Conservation (phyloP, 306 rosid genomes). For the Sechiopsis laciniata region DNA sequence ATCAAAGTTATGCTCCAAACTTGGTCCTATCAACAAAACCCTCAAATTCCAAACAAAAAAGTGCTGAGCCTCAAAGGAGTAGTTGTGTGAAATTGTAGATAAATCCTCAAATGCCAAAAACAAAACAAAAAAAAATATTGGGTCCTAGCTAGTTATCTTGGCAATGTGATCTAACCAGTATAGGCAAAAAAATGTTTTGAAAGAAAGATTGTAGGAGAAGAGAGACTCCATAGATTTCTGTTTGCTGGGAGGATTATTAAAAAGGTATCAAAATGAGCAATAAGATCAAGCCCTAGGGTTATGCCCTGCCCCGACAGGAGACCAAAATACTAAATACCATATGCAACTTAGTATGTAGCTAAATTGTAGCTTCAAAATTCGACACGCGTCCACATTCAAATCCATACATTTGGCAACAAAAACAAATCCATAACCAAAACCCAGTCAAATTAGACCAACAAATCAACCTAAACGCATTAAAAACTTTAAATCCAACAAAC, state of each 20-base stretch:
- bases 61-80: too few relatives aligned
- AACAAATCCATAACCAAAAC: background rate
- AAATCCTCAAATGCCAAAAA: too few relatives aligned
- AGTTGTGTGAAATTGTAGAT: too few relatives aligned
- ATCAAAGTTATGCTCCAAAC: too few relatives aligned
- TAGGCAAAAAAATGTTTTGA: too few relatives aligned
- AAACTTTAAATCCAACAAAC: conserved; percentile 1
- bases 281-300: conserved; percentile 11
- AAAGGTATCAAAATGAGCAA: background rate
- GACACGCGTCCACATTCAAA: conserved; percentile 1
- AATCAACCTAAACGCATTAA: background rate
- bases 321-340: background rate
- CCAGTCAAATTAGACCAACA: background rate
- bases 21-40: too few relatives aligned
- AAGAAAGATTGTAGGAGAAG: too few relatives aligned
- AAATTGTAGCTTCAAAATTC: background rate
- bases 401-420: background rate
- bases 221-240: background rate
- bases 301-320: background rate
- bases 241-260: background rate
- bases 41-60: too few relatives aligned
- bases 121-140: too few relatives aligned
- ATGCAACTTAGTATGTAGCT: conserved; percentile 1
- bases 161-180: too few relatives aligned
- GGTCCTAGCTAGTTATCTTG: too few relatives aligned